Evolutionary conservation across 306 rosid species (phyloP), one percentile per base, ranked within the genome.

Genomic region (Pterocarpus macrocarpus): DNA sequence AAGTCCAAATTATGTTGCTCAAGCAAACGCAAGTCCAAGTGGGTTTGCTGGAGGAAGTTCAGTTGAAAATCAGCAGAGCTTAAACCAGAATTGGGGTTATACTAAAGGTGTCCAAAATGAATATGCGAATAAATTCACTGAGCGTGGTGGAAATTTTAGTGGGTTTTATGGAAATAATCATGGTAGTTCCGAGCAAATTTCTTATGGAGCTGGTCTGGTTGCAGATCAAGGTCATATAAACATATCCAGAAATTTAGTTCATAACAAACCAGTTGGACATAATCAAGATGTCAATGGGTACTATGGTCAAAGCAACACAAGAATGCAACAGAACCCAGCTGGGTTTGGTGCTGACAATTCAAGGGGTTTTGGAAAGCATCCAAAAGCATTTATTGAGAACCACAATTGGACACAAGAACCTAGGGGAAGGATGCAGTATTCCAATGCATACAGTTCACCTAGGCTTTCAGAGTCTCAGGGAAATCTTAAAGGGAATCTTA

Each of bases 401-500:
- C 57, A 34, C 7, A 73, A 69, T 55, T 41, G 35, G 87, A 63
- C 50, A 12, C 89, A 66, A 64, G 79, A 82, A 66, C 49, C 83
- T 4, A 73, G 47, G 69, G 83, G 73, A 76, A 71, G 17, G 76
- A 68, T 62, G 80, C 82, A 84, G 77, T 73, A 72, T 69, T 76
- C 74, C 3, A 41, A 85, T 82, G 50, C 45, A 30, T 17, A 57
- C 64, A 62, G 62, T 69, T 76, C 80, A 71, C 85, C 80, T 3
- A 76, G 69, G 68, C 84, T 64, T 61, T 82, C 80, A 52, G 84
- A 71, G 75, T 79, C 82, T 69, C 84, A 43, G 35, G 84, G 82
- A 72, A 86, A 53, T 59, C 57, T 10, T 17, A 71, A 69, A 39
- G 82, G 64, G 64, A 70, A 65, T 75, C 50, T 38, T 30, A 15